Base-by-base conservation (phyloP, 768 basidiomycete species). In the Leccinum rimulosum region DNA sequence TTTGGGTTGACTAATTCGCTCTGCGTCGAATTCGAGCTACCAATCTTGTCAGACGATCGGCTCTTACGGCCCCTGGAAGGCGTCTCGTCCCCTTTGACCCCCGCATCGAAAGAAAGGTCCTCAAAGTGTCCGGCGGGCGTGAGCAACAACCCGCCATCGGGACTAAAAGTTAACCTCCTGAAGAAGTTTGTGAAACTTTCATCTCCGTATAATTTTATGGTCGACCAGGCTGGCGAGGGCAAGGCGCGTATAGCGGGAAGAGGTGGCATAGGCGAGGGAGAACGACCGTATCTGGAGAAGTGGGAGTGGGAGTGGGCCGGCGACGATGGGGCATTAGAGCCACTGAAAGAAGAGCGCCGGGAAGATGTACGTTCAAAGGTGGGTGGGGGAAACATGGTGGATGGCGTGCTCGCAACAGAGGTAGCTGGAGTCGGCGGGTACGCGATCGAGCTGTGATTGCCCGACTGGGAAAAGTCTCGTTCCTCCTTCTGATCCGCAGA, bases 121-220 rank as follows among this genome's bases (percentile, higher is more conserved):
- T 98, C 95, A 67, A 97, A 98, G 69, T 96, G 92, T 1, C 97
- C 97, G 1, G 97, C 96, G 0, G 97, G 97, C 0, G 97, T 98
- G 64, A 98, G 78, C 49, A 99, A 80, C 36, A 99, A 78, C 10
- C 88, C 92, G 0, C 97, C 97, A 70, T 99, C 97, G 2, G 96
- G 93, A 56, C 93, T 94, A 75, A 98, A 99, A 11, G 89, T 88
- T 60, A 99, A 77, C 36, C 97, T 83, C 30, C 97, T 79, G 81
- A 98, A 99, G 78, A 98, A 99, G 66, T 95, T 94, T 4, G 93
- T 94, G 67, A 85, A 93, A 64, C 87, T 91, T 73, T 98, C 95
- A 73, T 98, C 96, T 50, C 95, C 94, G 68, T 98, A 99, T 14
- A 99, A 78, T 68, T 88, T 88, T 59, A 93, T 85, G 47, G 80